Base-by-base conservation (phyloP, 1,139 yeast species). In the Yamadazyma sp. region DNA sequence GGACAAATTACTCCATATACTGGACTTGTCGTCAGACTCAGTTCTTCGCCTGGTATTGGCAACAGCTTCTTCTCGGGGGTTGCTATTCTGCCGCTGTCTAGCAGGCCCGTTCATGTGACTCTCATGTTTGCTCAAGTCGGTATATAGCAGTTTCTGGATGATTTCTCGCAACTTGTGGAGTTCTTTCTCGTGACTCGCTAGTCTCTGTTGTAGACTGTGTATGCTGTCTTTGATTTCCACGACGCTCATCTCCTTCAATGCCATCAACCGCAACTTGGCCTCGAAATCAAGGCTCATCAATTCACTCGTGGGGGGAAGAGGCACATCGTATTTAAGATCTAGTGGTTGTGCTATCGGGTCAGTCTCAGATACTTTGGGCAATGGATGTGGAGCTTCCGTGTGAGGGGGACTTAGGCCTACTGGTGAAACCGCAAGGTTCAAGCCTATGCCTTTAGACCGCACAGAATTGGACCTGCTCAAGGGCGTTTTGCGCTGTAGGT, bases 241-340 rank as follows among this genome's bases (percentile, higher is more conserved):
- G 22, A 78, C 64, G 15, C 70, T 64, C 83, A 80, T 78, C 51
- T 81, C 87, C 48, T 78, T 80, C 26, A 78, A 57, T 0, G 86
- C 86, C 38, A 81, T 58, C 11, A 73, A 55, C 41, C 85, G 59
- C 34, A 81, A 59, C 41, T 78, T 79, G n/a, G 76, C 79, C 40
- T 77, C 79, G 9, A 80, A 63, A 14, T 66, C 75, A 42, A 70
- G 52, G 4, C 46, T 41, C 9, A 43, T 43, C 16, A 70, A 54
- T 34, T 62, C 64, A 17, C 59, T 64, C 15, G 53, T 45, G 26
- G 58, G 60, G 1, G 75, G 75, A 10, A 69, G 45, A 1, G 64
- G 59, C 5, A 62, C 39, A 34, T 64, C 67, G 33, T 48, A 56
- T 37, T 54, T 51, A 12, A 54, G 45, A 4, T 54, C 61, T n/a